Evolutionary conservation across 148 eudicot genomes (phyloP), one percentile per base, ranked within the genome.

Genomic region (Rhododendron mucronatum): DNA sequence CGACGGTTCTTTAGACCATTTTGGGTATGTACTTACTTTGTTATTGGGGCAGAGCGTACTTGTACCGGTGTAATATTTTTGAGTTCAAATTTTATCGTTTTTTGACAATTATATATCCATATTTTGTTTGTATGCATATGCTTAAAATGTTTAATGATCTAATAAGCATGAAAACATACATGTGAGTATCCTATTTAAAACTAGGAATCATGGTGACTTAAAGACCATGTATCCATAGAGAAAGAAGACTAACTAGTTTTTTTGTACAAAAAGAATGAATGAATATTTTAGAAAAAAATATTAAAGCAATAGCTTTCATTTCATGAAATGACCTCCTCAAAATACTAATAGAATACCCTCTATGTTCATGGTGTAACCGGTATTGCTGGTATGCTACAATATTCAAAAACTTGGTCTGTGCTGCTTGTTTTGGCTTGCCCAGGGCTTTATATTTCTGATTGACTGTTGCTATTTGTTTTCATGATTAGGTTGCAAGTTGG

Each of bases 401-500:
- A n/a, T 7, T 61, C 69, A 61, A 61, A n/a, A 65, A 30, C 30
- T 65, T 65, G 71, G 51, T 82, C 30, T 39, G 41, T 33, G 76
- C 76, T 30, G 51, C 78, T 75, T 55, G 5, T 51, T 86, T 80
- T 55, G 35, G 37, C 83, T 61, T 30, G 50, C 39, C 7, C 4
- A 15, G n/a, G 23, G 44, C 35, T 21, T 71, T 48, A 48, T 82
- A 73, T n/a, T 82, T 35, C 55, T 28, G 67, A 74, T 76, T 84
- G n/a, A 47, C 39, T 37, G 33, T 77, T 83, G 50, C 73, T 55
- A 28, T 21, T 44, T 39, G 35, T 82, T 71, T 18, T 30, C 39
- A 50, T 75, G 75, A 2, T n/a, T 61, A 92, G 94, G 94, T 92
- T 57, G 94, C 94, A 37, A 92, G 94, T 88, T 92, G 90, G 92